Percentiles rank a stretch among this genome's conserved stretches.
Evolutionary conservation across 352 stramenopile species (phyloP).

Genomic region (Globisporangium barbulae): DNA sequence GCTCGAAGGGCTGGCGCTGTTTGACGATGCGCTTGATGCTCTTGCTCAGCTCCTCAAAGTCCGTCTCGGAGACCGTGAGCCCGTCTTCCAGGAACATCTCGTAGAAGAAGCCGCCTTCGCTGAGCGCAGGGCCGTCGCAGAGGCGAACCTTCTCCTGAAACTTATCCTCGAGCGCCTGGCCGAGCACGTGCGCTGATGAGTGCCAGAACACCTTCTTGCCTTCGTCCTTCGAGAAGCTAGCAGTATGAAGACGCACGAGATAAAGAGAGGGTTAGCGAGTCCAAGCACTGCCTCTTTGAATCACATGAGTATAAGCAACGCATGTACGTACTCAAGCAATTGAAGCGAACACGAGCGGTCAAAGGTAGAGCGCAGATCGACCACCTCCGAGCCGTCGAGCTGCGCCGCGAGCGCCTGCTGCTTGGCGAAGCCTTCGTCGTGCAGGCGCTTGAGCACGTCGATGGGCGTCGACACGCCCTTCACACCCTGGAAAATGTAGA

Average conservation of each 20-base stretch:
- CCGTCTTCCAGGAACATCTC: conserved; percentile 81
- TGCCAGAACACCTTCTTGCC: conserved; percentile 96
- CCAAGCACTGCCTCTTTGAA: neutral
- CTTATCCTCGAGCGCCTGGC: conserved; percentile 96
- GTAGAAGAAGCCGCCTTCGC: conserved; percentile 99
- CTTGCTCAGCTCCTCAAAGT: conserved; percentile 80
- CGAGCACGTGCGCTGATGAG: conserved; percentile 98
- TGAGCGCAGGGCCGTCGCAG: conserved; percentile 91
- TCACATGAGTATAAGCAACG: too few relatives aligned
- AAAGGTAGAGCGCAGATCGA: conserved; percentile 53
- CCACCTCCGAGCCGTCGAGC: conserved; percentile 35
- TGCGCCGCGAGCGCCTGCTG: conserved; percentile 54
- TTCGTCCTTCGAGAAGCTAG: conserved; percentile 62
- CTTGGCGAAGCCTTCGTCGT: conserved; percentile 47
- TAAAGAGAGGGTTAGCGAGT: conserved; percentile 1
- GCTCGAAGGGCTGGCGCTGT: conserved; percentile 89
- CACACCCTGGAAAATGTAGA: conserved; percentile 42
- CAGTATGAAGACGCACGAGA: neutral
- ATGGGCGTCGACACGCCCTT: conserved; percentile 46
- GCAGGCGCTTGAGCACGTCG: conserved; percentile 61
- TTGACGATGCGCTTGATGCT: conserved; percentile 96
- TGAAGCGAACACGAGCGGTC: conserved; percentile 40
- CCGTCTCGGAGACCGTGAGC: conserved; percentile 63
- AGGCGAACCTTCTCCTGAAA: conserved; percentile 97
- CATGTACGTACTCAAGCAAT: conserved; percentile 56